Conservation (phyloP, 306 rosid genomes). For the Macrotyloma uniflorum region DNA sequence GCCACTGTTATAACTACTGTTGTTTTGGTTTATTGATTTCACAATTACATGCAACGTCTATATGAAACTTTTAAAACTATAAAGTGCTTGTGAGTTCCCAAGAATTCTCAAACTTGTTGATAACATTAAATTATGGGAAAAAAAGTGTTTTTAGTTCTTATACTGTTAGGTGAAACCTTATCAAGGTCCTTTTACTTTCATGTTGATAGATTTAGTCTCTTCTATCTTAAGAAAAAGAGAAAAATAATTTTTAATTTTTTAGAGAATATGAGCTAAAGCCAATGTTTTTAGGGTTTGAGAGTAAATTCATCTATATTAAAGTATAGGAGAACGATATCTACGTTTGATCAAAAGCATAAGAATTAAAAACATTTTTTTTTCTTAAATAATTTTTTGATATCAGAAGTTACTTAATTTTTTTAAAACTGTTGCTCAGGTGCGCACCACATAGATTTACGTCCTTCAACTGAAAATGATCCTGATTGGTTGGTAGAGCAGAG, state of each 20-base stretch:
- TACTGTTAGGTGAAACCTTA: no score
- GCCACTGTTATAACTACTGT: conserved; percentile 13
- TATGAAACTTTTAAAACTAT: background rate
- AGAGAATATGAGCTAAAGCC: no score
- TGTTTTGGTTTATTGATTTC: background rate
- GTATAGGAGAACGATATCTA: no score
- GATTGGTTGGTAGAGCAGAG: conserved; percentile 79
- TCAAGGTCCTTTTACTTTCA: no score
- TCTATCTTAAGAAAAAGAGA: no score
- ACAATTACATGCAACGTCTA: background rate
- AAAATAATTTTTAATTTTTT: no score
- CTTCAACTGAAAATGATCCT: conserved; percentile 71
- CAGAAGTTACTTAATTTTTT: conserved; percentile 1
- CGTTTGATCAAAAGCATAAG: no score
- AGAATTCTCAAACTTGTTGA: background rate
- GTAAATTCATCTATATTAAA: no score
- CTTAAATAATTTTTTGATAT: background rate
- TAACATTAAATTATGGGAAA: background rate
- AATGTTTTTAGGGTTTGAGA: no score
- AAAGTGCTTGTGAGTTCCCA: background rate
- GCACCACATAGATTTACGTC: conserved; percentile 81
- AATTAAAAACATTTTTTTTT: no score
- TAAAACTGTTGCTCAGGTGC: conserved; percentile 56
- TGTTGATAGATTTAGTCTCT: no score
- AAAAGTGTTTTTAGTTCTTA: no score